Base-by-base conservation (phyloP, 2,329 filamentous ascomycete species). In the Sporothrix brasiliensis region DNA sequence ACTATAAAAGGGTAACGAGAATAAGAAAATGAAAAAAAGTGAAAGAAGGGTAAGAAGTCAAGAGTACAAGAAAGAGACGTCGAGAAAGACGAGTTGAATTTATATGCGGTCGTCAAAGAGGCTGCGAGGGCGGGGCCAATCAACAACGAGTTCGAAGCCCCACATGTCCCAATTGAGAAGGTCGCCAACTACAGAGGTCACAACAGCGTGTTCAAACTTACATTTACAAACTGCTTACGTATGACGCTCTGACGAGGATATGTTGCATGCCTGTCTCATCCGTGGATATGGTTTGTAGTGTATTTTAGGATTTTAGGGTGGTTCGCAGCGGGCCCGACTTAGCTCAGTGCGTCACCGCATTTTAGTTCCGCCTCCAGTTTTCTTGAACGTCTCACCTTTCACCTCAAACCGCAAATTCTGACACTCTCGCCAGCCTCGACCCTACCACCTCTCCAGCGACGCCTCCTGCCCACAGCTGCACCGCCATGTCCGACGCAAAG, bases 281-380 rank as follows among this genome's bases (percentile, higher is more conserved):
- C 41, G 41, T 4, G 41, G 41, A 16, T 9, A 16, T 2, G 19
- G 19, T 50, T 9, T n/a, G 16, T 50, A 39, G 58, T 13, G 41
- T 11, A 44, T 44, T 3, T 63, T 63, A 47, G 58, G 58, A 39
- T 44, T 13, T 63, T 63, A 63, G 58, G 58, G 39, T 6, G 61
- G 10, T 65, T 34, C 34, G 34, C 61, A 65, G 44, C 58, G 58
- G 58, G 58, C 3, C 39, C 13, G 58, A n/a, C 61, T 30, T 19
- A 50, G 44, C 50, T 24, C 14, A 10, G 24, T 24, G 44, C 27
- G 50, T 49, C 21, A 34, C 34, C 66, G 34, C 6, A 34, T 30
- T 68, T 68, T 58, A 58, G 66, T 19, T n/a, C 9, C 52, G 66
- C 47, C 50, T 49, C 66, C 52, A 68, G 14, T 68, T 68, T 68